A percentile compares a stretch with the other conserved stretches of the same genome.
Conservation (phyloP, 2,329 filamentous ascomycete genomes). For the Ophiocordyceps camponoti-floridani region DNA sequence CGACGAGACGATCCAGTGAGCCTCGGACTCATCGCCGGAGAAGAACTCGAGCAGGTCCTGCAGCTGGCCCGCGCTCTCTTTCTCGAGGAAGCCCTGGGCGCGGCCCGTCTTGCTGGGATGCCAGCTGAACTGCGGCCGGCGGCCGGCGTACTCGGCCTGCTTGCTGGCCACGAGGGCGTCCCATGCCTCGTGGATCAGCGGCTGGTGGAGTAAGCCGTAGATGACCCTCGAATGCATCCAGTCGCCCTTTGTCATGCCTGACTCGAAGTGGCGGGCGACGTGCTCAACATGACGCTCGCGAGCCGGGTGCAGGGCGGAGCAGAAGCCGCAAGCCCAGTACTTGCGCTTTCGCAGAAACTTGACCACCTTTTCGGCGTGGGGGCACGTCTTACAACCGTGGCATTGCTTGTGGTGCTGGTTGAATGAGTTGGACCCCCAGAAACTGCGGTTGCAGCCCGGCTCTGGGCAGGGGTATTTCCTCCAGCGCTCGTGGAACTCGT, state of each 20-base stretch:
- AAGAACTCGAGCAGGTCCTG: slow-evolving; percentile 50
- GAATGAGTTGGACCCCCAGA: slow-evolving; percentile 50
- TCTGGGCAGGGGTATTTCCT: slow-evolving; percentile 50
- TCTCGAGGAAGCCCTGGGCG: slow-evolving; percentile 40
- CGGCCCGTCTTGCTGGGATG: slow-evolving; percentile 35
- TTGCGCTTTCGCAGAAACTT: slow-evolving; percentile 44
- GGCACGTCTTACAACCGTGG: slow-evolving; percentile 46
- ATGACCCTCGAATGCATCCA: slow-evolving; percentile 55
- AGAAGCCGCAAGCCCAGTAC: slow-evolving; percentile 54
- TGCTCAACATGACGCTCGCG: slow-evolving; percentile 52
- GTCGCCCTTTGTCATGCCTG: slow-evolving; percentile 41
- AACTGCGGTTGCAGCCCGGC: slow-evolving; percentile 44
- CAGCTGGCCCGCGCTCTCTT: slow-evolving; percentile 42
- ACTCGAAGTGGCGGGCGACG: slow-evolving; percentile 49
- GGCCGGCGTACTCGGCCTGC: slow-evolving; percentile 33
- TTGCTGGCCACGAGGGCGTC: slow-evolving; percentile 33
- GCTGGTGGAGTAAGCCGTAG: slow-evolving; percentile 48
- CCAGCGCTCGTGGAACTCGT: slow-evolving; percentile 51
- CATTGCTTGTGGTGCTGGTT: slow-evolving; percentile 50
- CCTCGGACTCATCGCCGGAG: slow-evolving; percentile 36
- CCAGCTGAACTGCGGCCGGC: slow-evolving; percentile 46
- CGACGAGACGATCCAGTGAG: slow-evolving; percentile 35
- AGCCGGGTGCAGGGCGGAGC: slow-evolving; percentile 41
- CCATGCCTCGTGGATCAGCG: slow-evolving; percentile 43
- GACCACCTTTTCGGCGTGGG: slow-evolving; percentile 46